Base-by-base conservation (phyloP, 1,284 basidiomycete species). In the Ustilago curta region DNA sequence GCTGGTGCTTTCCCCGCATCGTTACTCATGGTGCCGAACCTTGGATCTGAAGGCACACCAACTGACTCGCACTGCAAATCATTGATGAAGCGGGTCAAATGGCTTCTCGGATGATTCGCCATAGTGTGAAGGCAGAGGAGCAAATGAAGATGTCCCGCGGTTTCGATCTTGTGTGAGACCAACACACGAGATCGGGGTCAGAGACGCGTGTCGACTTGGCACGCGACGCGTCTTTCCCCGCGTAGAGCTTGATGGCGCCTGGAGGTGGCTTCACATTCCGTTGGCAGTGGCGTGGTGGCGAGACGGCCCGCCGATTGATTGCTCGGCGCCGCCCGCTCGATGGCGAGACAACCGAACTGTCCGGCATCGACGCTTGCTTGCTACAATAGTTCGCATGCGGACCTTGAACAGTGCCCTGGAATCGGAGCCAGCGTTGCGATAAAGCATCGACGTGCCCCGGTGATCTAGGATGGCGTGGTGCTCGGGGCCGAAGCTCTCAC, bases 161-260 rank as follows among this genome's bases (percentile, higher is more conserved):
- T 19, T 32, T 8, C 48, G 32, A 50, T 35, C 40, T 53, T 11
- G 11, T 21, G 45, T 27, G 58, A 59, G 50, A 59, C 58, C 49
- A 59, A 59, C 49, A 59, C 58, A 39, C 27, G 12, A n/a, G 42
- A 52, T 43, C 39, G 49, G 40, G 58, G 23, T 3, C 21, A 29
- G 25, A 45, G 54, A 47, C 54, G 32, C 43, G 44, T 45, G 43
- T 45, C 27, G 43, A 21, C 31, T 18, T 18, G 32, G 8, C 43
- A 27, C 57, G 58, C 31, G 58, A 44, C 58, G 49, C 58, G 52
- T 43, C 45, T 39, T 25, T 25, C 42, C 4, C 25, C 16, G 19
- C 14, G 16, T 23, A 21, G 18, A 9, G 23, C 42, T 43, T 12
- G 49, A 8, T 49, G 47, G 12, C 16, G 27, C 25, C 32, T 8